Evolutionary conservation across 805 yeast genomes (phyloP).

Genomic region (Saccharomycopsis fibuligera): DNA sequence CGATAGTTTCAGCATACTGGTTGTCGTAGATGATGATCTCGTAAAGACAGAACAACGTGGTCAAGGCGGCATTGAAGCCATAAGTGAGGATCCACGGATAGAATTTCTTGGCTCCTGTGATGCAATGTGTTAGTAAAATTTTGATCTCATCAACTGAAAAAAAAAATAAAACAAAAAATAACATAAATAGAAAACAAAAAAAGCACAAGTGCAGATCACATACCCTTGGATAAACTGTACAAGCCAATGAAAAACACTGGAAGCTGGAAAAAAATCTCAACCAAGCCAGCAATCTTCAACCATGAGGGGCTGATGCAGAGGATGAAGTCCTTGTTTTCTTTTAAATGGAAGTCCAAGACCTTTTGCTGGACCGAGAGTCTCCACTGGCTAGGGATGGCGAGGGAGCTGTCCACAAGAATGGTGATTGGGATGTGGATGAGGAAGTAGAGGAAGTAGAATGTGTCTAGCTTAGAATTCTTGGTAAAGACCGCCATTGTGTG

Average conservation of each 20-base stretch:
- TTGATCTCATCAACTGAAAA: neutral
- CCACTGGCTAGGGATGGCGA: conserved; percentile 53
- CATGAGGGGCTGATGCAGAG: conserved; percentile 56
- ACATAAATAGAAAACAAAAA: neutral
- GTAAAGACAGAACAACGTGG: conserved; percentile 69
- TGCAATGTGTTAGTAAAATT: neutral
- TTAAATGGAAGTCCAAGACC: conserved; percentile 54
- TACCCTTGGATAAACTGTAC: conserved; percentile 29
- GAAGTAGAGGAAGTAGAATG: conserved; percentile 45
- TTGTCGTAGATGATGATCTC: conserved; percentile 31
- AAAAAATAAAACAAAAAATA: conserved; percentile 3
- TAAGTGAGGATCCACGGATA: conserved; percentile 50
- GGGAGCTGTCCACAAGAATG: conserved; percentile 63
- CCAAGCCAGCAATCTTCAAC: conserved; percentile 63
- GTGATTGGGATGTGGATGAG: conserved; percentile 72
- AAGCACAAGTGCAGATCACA: conserved; percentile 21
- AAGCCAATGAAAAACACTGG: conserved; percentile 64
- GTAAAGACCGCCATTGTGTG: neutral
- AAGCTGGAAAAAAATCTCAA: conserved; percentile 71
- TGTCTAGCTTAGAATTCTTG: conserved; percentile 26
- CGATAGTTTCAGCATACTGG: conserved; percentile 22
- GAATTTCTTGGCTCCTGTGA: conserved; percentile 22
- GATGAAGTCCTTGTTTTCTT: conserved; percentile 65
- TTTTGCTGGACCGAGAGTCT: conserved; percentile 41
- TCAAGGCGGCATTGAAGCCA: conserved; percentile 76